Conservation (phyloP, 2,329 filamentous ascomycete genomes). For the Pyrenophora teres region DNA sequence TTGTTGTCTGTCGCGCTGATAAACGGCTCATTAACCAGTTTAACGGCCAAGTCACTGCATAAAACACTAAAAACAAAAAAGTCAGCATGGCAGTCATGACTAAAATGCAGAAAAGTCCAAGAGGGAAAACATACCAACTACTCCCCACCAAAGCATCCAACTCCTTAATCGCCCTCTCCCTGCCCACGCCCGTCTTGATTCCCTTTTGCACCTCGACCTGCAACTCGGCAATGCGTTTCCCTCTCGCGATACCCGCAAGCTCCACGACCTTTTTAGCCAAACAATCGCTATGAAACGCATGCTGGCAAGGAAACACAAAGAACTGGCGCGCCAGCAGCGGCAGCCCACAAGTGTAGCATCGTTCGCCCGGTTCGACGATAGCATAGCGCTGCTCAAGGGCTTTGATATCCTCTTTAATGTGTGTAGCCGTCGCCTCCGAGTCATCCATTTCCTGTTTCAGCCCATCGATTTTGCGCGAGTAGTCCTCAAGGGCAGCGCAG, state of each 20-base stretch:
- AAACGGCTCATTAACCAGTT: conserved; percentile 92
- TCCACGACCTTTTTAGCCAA: conserved; percentile 84
- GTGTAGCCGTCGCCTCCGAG: conserved; percentile 80
- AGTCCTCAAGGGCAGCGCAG: conserved; percentile 89
- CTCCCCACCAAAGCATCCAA: conserved; percentile 90
- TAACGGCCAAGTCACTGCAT: conserved; percentile 93
- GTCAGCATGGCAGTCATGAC: conserved; percentile 20
- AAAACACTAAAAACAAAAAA: conserved; percentile 66
- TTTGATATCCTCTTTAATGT: conserved; percentile 89
- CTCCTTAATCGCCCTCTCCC: conserved; percentile 84
- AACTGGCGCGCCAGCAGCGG: conserved; percentile 90
- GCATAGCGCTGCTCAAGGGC: conserved; percentile 87
- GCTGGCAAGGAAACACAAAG: conserved; percentile 98
- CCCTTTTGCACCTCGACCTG: conserved; percentile 83
- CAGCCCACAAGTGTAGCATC: conserved; percentile 85
- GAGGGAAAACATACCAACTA: conserved; percentile 69
- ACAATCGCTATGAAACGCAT: conserved; percentile 96
- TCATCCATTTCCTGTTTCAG: conserved; percentile 96
- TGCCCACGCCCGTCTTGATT: conserved; percentile 68
- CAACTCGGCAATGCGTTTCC: conserved; percentile 80
- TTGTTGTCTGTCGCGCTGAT: conserved; percentile 72
- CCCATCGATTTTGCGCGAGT: conserved; percentile 85
- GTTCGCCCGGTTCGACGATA: conserved; percentile 94
- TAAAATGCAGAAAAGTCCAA: too few relatives aligned
- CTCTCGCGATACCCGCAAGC: conserved; percentile 74